phyloP scores from a whole-genome alignment of 192 early-diverging fungal species.

The Backusella tuberculispora region DNA sequence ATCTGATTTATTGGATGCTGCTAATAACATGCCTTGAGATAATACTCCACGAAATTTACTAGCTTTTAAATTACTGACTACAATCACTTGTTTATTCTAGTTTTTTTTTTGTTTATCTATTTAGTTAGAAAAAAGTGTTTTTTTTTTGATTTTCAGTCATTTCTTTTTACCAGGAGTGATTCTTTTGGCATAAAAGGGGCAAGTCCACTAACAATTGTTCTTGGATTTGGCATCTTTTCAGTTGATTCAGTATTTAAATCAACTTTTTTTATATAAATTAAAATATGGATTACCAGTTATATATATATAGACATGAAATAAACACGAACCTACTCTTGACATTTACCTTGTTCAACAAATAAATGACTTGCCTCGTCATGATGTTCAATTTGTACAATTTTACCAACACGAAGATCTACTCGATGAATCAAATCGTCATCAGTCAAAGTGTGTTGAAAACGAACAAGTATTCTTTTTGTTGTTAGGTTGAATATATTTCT shows the following conservation, averaged over 20 bases:
- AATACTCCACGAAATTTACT: constrained; percentile 63
- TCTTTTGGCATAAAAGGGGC: constrained; percentile 57
- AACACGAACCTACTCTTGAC: not conserved
- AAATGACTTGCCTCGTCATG: constrained; percentile 59
- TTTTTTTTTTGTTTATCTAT: not conserved
- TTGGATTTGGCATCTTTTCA: constrained; percentile 36
- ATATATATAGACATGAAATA: constrained; percentile 20
- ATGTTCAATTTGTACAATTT: constrained; percentile 51
- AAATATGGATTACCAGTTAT: constrained; percentile 30
- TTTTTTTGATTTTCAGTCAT: too few species aligned
- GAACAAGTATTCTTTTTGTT: constrained; percentile 1
- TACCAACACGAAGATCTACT: constrained; percentile 66
- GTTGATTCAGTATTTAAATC: constrained; percentile 60
- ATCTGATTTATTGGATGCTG: constrained; percentile 56
- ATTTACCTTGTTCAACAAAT: constrained; percentile 51
- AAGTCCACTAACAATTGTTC: constrained; percentile 73
- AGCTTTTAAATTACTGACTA: constrained; percentile 68
- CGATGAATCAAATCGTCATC: constrained; percentile 47
- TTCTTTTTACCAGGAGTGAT: constrained; percentile 44
- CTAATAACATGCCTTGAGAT: constrained; percentile 69
- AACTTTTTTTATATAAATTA: constrained; percentile 33
- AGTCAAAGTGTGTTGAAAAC: not conserved
- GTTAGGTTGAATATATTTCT: not conserved
- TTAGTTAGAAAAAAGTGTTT: not conserved
- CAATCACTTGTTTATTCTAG: constrained; percentile 51